Conservation (phyloP, 768 basidiomycete species). For the Xerocomus potaroensis region DNA sequence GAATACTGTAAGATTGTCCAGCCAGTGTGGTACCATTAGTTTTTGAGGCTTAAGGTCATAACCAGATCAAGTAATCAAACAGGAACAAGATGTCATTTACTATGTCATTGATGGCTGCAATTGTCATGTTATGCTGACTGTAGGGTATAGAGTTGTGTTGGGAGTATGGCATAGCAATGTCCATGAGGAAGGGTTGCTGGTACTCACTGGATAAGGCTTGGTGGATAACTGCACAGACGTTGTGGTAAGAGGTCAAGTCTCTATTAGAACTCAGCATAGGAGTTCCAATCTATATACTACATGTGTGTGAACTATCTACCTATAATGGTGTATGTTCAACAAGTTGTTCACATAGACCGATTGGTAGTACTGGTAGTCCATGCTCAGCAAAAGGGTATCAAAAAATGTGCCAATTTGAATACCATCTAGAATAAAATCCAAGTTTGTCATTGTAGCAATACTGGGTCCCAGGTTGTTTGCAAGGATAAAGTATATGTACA, state of each 20-base stretch:
- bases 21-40: too few species aligned
- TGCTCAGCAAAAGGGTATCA: neutral
- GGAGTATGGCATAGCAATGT: too few species aligned
- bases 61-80: constrained; percentile 17
- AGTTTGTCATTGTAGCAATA: neutral
- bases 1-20: too few species aligned
- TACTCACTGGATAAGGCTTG: too few species aligned
- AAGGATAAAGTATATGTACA: constrained; percentile 17
- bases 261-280: too few species aligned
- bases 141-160: neutral
- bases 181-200: too few species aligned
- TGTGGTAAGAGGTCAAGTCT: too few species aligned
- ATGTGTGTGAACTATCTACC: too few species aligned
- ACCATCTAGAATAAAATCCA: constrained; percentile 10
- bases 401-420: neutral
- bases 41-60: too few species aligned
- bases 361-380: constrained; percentile 10
- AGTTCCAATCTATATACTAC: too few species aligned
- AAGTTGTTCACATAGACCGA: constrained; percentile 7
- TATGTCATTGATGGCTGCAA: constrained; percentile 1
- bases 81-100: constrained; percentile 1
- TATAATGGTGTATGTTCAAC: too few species aligned
- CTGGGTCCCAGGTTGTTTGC: constrained; percentile 1
- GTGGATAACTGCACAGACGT: too few species aligned
- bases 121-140: constrained; percentile 6